Percentiles rank a stretch among this genome's conserved stretches.
Conservation (phyloP, 441 rosid species). For the Eruca vesicaria region DNA sequence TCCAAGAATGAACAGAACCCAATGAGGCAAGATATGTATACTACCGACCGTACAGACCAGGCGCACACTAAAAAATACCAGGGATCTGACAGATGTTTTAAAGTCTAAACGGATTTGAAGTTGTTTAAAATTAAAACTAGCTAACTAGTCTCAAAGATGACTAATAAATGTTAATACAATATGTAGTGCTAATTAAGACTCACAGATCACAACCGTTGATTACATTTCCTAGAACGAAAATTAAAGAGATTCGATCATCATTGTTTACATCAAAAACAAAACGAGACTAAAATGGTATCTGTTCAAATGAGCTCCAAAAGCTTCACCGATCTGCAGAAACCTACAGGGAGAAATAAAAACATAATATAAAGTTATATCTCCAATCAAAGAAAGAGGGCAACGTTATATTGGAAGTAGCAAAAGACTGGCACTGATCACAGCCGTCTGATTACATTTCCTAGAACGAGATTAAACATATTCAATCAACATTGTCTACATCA, state of each 20-base stretch:
- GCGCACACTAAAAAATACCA: too few relatives aligned
- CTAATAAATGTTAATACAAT: neutral
- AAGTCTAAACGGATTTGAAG: neutral
- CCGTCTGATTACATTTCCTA: too few relatives aligned
- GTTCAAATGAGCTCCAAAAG: neutral
- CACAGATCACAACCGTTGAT: slow-evolving; percentile 11
- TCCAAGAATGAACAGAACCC: neutral
- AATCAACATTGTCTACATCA: too few relatives aligned
- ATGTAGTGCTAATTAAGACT: slow-evolving; percentile 7
- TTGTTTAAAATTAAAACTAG: neutral
- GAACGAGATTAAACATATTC: too few relatives aligned
- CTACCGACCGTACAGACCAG: neutral
- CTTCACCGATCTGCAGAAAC: slow-evolving; percentile 18
- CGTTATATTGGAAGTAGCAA: too few relatives aligned
- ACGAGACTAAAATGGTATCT: neutral
- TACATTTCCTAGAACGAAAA: neutral
- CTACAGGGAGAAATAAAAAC: neutral
- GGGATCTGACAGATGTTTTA: too few relatives aligned
- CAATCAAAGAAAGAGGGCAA: neutral
- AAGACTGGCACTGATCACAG: too few relatives aligned
- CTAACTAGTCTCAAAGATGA: neutral
- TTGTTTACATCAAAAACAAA: slow-evolving; percentile 9
- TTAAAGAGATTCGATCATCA: neutral
- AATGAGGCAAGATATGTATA: neutral
- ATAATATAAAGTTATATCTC: neutral